Conservation (phyloP, 495 filamentous ascomycete species). For the Aspergillus bridgeri region DNA sequence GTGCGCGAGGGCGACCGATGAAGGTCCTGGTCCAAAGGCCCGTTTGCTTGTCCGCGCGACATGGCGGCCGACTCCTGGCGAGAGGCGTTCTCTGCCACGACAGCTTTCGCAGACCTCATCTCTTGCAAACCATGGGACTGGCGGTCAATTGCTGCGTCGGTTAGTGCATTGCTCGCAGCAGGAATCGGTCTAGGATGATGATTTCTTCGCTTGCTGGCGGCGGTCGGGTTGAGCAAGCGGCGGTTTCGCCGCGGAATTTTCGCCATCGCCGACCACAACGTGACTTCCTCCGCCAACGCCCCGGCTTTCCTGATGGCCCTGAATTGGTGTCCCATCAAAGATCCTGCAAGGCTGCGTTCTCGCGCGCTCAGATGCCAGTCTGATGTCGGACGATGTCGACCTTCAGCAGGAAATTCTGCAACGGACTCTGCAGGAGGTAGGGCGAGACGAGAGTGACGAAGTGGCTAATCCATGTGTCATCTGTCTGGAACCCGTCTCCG, state of each 20-base stretch:
- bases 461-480: constrained; percentile 47
- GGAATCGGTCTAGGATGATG: not conserved
- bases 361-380: constrained; percentile 1
- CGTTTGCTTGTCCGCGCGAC: constrained; percentile 22
- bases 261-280: constrained; percentile 16
- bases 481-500: constrained; percentile 72
- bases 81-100: constrained; percentile 32
- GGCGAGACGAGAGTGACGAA: constrained; percentile 31
- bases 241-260: constrained; percentile 16
- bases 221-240: not conserved
- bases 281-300: constrained; percentile 14
- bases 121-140: not conserved
- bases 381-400: constrained; percentile 41
- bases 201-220: not conserved
- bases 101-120: constrained; percentile 43
- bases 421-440: constrained; percentile 43
- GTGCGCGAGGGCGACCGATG: constrained; percentile 46
- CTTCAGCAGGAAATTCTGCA: constrained; percentile 43
- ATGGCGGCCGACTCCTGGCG: constrained; percentile 21
- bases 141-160: not conserved
- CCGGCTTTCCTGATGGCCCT: constrained; percentile 3
- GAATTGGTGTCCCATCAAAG: not conserved
- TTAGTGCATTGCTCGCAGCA: constrained; percentile 13
- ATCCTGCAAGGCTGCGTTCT: not conserved
- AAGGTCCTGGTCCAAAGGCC: constrained; percentile 11